phyloP scores from a whole-genome alignment of 306 rosid species.

The Vigna reflexopilosa region DNA sequence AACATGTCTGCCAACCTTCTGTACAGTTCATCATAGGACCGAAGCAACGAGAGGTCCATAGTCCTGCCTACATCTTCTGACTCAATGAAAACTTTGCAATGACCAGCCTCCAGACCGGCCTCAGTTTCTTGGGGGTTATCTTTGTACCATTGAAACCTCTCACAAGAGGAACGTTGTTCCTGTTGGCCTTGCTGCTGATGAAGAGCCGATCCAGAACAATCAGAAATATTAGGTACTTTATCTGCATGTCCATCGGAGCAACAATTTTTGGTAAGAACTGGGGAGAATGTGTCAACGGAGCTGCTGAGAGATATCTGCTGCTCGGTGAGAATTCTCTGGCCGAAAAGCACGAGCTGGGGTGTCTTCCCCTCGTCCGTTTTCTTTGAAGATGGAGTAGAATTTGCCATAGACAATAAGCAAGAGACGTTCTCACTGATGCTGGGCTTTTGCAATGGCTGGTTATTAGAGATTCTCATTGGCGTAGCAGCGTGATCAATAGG shows the following conservation, averaged over 20 bases:
- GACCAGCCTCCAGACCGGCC: constrained; percentile 62
- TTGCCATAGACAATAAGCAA: constrained; percentile 69
- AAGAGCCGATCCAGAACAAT: constrained; percentile 65
- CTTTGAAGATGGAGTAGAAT: constrained; percentile 57
- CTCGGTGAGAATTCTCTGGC: constrained; percentile 76
- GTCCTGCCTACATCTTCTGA: constrained; percentile 80
- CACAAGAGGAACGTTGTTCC: constrained; percentile 59
- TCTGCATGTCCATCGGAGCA: constrained; percentile 77
- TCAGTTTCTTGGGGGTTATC: constrained; percentile 60
- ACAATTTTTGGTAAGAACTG: constrained; percentile 64
- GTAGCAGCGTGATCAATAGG: constrained; percentile 58
- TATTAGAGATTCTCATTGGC: constrained; percentile 51
- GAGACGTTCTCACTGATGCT: constrained; percentile 67
- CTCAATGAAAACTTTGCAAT: constrained; percentile 81
- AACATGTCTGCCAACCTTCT: constrained; percentile 78
- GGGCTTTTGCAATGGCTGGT: constrained; percentile 57
- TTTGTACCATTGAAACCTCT: constrained; percentile 63
- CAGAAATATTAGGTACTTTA: constrained; percentile 53
- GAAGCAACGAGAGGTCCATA: constrained; percentile 68
- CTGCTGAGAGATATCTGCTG: constrained; percentile 75
- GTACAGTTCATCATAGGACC: constrained; percentile 69
- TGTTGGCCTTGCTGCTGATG: constrained; percentile 57
- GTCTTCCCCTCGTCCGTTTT: constrained; percentile 61
- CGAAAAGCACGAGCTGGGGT: constrained; percentile 79
- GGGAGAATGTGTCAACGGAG: constrained; percentile 74